Conservation (phyloP, 2,329 filamentous ascomycete species). For the Colletotrichum sidae region DNA sequence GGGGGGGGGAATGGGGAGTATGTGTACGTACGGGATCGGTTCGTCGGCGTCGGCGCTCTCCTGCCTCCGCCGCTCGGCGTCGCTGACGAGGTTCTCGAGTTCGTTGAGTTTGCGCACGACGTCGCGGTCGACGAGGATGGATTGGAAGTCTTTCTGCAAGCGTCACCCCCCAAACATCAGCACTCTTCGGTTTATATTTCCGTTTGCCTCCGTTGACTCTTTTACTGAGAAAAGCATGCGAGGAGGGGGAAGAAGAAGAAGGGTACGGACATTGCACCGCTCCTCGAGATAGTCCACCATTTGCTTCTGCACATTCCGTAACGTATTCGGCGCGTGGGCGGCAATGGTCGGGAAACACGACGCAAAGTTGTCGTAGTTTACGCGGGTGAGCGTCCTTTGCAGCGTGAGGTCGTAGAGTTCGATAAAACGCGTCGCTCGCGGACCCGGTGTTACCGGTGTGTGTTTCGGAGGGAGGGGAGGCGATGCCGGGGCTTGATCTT, state of each 20-base stretch:
- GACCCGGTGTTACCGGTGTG: slow-evolving; percentile 62
- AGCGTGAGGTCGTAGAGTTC: slow-evolving; percentile 67
- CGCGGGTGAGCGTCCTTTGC: slow-evolving; percentile 49
- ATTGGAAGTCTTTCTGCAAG: slow-evolving; percentile 65
- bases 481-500: slow-evolving; percentile 42
- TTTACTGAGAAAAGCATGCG: not conserved
- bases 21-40: slow-evolving; percentile 59
- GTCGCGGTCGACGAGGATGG: slow-evolving; percentile 61
- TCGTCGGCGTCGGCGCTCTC: slow-evolving; percentile 44
- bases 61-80: slow-evolving; percentile 56
- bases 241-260: slow-evolving; percentile 2
- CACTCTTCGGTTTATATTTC: not conserved
- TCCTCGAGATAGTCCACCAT: slow-evolving; percentile 67
- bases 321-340: slow-evolving; percentile 58
- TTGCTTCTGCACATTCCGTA: slow-evolving; percentile 67
- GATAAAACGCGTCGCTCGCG: slow-evolving; percentile 66
- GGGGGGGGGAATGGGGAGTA: not conserved
- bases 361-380: slow-evolving; percentile 68
- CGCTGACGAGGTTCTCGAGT: slow-evolving; percentile 65
- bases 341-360: slow-evolving; percentile 73
- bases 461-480: slow-evolving; percentile 55
- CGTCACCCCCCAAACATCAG: too few relatives aligned
- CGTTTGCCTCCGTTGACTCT: slow-evolving; percentile 24
- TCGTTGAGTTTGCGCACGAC: slow-evolving; percentile 70
- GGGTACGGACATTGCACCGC: slow-evolving; percentile 61